phyloP scores from a whole-genome alignment of 306 rosid genomes.

The Prunus davidiana region DNA sequence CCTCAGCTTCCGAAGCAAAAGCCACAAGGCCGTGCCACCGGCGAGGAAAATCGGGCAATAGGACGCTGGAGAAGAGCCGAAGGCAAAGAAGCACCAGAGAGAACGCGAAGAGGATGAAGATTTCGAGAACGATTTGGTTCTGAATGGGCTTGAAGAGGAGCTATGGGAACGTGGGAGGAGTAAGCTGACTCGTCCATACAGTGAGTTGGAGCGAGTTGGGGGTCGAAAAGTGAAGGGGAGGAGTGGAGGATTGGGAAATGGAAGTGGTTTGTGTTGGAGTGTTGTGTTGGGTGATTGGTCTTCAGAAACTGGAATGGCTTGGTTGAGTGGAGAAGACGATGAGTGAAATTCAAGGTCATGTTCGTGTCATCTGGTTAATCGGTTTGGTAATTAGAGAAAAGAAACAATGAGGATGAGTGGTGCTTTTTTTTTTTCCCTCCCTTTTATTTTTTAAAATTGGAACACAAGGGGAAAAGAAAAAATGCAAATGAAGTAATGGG shows the following conservation, averaged over 20 bases:
- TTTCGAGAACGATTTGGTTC: neutral
- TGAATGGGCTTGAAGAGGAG: neutral
- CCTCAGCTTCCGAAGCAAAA: conserved; percentile 21
- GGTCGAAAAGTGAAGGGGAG: neutral
- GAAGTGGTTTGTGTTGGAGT: neutral
- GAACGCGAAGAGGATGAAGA: conserved; percentile 8
- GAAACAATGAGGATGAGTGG: neutral
- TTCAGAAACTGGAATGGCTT: neutral
- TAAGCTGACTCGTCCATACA: neutral
- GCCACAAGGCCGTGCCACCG: conserved; percentile 21
- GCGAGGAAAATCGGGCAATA: conserved; percentile 24
- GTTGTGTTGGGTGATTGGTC: neutral
- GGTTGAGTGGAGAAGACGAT: neutral
- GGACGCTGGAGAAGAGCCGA: conserved; percentile 21
- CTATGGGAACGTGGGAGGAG: conserved; percentile 2
- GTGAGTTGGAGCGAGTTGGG: conserved; percentile 10
- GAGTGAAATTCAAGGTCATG: neutral
- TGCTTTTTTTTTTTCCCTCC: neutral
- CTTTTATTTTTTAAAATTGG: no score
- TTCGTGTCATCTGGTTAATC: neutral
- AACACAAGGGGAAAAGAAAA: no score
- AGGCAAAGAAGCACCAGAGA: conserved; percentile 20
- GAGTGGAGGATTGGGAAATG: neutral
- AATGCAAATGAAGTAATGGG: no score
- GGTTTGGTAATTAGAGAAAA: neutral